phyloP scores from a whole-genome alignment of 345 rosid species.

The Gynandropsis gynandra region DNA sequence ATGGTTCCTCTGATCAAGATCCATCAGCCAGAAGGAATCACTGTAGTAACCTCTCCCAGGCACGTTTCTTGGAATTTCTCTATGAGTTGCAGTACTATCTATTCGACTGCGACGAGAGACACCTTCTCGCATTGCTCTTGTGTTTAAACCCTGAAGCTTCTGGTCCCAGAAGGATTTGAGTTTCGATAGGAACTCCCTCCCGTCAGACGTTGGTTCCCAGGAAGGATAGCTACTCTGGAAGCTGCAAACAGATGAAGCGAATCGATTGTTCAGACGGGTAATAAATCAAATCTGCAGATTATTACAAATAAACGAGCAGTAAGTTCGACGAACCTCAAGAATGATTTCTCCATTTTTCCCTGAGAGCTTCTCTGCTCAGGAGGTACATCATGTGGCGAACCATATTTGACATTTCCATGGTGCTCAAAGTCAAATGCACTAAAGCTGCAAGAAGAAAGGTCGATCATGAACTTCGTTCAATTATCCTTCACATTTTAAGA shows the following conservation, averaged over 20 bases:
- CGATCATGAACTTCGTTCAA: not conserved
- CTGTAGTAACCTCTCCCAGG: slow-evolving; percentile 32
- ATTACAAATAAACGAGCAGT: not conserved
- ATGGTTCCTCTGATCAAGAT: slow-evolving; percentile 60
- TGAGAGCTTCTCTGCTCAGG: slow-evolving; percentile 71
- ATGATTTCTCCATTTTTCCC: slow-evolving; percentile 98
- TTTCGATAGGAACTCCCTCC: slow-evolving; percentile 70
- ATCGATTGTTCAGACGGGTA: slow-evolving; percentile 8
- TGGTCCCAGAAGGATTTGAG: slow-evolving; percentile 75
- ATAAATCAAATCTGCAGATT: slow-evolving; percentile 8
- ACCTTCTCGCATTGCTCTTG: slow-evolving; percentile 42
- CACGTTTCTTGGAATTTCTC: slow-evolving; percentile 41
- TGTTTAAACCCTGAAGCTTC: slow-evolving; percentile 46
- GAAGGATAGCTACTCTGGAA: slow-evolving; percentile 82
- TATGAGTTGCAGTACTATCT: slow-evolving; percentile 34
- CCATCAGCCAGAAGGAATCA: slow-evolving; percentile 64
- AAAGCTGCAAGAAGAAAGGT: slow-evolving; percentile 47
- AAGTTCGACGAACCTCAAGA: slow-evolving; percentile 58
- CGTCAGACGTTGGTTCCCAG: slow-evolving; percentile 77
- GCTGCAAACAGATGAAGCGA: slow-evolving; percentile 41
- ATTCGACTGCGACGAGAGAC: slow-evolving; percentile 35
- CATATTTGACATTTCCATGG: slow-evolving; percentile 86
- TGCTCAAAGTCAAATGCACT: slow-evolving; percentile 76
- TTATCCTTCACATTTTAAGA: too few relatives aligned
- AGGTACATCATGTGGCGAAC: slow-evolving; percentile 53